Base-by-base conservation (phyloP, 2,329 filamentous ascomycete genomes). In the Pseudogymnoascus sp. region DNA sequence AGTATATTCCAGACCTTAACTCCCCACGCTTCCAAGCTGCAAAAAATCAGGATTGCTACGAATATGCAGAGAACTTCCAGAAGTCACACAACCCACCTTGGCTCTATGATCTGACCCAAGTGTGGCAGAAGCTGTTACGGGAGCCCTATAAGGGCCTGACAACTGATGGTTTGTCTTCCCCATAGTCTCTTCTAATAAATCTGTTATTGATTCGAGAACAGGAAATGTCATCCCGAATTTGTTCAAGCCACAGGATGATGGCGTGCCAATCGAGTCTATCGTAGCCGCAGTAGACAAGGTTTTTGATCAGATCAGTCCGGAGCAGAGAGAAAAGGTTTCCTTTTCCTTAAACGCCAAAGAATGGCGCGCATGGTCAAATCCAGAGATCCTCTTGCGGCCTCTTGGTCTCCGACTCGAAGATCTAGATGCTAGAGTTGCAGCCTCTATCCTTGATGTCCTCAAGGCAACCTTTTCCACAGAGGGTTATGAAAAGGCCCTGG, bases 71-170 rank as follows among this genome's bases (percentile, higher is more conserved):
- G 5, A 79, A 74, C 3, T 87, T 90, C 69, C 82, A 82, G 63
- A 78, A 83, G 35, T 72, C 77, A 17, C 81, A 81, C 0, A 74
- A 77, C 10, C 87, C 87, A 0, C 86, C 87, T 0, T 90, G 87
- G 87, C 74, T 90, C 13, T 79, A 87, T 66, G 81, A 75, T 0
- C 71, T 88, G 0, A 79, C 84, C 0, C 85, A 89, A 69, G 88
- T 89, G 11, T 92, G 90, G 73, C 72, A 79, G 15, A 91, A 92
- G 68, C 87, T 87, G 7, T 62, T 86, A 1, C 78, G 76, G 59
- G 64, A 64, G 29, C 69, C 69, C 17, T 71, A 68, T 31, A 67
- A 66, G 31, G 70, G 70, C 8, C 68, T 71, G 41, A 71, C 70
- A 41, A 64, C 64, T 3, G 69, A 71, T 63, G 70, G 69, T 13